Percentiles rank a stretch among this genome's conserved stretches.
Conservation (phyloP, 2,329 filamentous ascomycete species). For the Cladorrhinum sp. region DNA sequence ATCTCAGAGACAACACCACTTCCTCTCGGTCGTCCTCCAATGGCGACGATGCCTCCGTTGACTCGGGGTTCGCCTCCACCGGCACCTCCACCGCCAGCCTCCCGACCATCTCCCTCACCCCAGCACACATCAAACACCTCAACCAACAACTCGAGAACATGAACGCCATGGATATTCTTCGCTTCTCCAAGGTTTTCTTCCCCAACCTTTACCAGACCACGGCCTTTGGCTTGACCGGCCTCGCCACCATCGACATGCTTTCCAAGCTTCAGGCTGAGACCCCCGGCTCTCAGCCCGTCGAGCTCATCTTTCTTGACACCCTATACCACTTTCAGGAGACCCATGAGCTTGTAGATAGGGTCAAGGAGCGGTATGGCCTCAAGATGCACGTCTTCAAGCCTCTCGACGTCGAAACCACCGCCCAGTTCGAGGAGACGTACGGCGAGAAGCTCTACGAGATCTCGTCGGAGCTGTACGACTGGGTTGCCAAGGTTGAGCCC, state of each 20-base stretch:
- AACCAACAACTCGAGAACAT: slow-evolving; percentile 87
- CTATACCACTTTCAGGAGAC: slow-evolving; percentile 81
- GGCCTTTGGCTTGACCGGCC: slow-evolving; percentile 76
- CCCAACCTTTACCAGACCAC: slow-evolving; percentile 87
- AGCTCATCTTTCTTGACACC: slow-evolving; percentile 79
- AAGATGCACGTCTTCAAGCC: slow-evolving; percentile 90
- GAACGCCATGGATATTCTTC: slow-evolving; percentile 84
- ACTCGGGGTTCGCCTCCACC: slow-evolving; percentile 81
- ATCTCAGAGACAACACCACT: slow-evolving; percentile 30
- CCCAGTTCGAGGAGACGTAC: slow-evolving; percentile 78
- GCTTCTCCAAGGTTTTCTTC: slow-evolving; percentile 87
- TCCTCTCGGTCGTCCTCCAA: slow-evolving; percentile 42
- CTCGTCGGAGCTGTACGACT: slow-evolving; percentile 90
- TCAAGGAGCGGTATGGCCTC: slow-evolving; percentile 72
- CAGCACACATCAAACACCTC: slow-evolving; percentile 82
- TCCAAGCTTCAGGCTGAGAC: slow-evolving; percentile 67
- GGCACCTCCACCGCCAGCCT: slow-evolving; percentile 60
- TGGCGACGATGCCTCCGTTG: slow-evolving; percentile 42
- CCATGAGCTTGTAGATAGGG: slow-evolving; percentile 67
- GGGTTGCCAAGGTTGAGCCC: slow-evolving; percentile 95
- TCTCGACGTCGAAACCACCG: slow-evolving; percentile 65
- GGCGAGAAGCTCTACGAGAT: slow-evolving; percentile 81
- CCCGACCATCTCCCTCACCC: slow-evolving; percentile 80
- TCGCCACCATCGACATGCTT: slow-evolving; percentile 82
- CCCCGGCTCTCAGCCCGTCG: slow-evolving; percentile 53